These are phyloP conservation scores for Arabidopsis thaliana DNA, from an alignment of 345 rosid species.

Conservation along the genomic window DNA sequence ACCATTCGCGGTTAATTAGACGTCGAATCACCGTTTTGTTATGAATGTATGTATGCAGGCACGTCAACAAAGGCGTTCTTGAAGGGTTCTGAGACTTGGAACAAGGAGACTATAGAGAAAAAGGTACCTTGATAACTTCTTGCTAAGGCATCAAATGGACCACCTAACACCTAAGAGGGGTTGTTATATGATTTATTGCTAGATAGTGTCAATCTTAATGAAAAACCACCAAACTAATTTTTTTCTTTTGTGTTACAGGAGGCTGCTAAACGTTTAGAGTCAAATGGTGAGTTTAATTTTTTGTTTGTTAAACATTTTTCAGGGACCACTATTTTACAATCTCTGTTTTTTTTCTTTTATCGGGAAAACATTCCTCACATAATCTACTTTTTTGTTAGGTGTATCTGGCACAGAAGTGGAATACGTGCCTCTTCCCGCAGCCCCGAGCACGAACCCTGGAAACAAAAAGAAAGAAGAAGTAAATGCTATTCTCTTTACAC, in stretches of 20 bases:
- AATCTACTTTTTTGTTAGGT: slow-evolving; percentile 42
- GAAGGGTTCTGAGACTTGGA: slow-evolving; percentile 87
- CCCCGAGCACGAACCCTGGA: slow-evolving; percentile 44
- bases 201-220: neutral
- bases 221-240: neutral
- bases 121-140: slow-evolving; percentile 44
- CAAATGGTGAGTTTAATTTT: slow-evolving; percentile 51
- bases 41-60: slow-evolving; percentile 48
- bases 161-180: neutral
- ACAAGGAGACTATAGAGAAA: slow-evolving; percentile 72
- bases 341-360: slow-evolving; percentile 13
- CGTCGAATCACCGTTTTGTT: neutral
- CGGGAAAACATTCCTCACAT: slow-evolving; percentile 8
- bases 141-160: neutral
- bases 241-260: slow-evolving; percentile 52
- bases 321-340: neutral
- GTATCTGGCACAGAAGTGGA: slow-evolving; percentile 51
- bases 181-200: neutral
- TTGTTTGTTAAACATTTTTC: neutral
- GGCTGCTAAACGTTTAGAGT: slow-evolving; percentile 54
- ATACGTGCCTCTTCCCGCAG: slow-evolving; percentile 70
- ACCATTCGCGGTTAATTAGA: neutral
- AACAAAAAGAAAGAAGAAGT: slow-evolving; percentile 47
- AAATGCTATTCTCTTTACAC: slow-evolving; percentile 32
- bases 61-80: slow-evolving; percentile 86